Percentiles rank a stretch among this genome's conserved stretches.
Evolutionary conservation across 331 rosid genomes (phyloP).

Genomic region (Quercus phellos): DNA sequence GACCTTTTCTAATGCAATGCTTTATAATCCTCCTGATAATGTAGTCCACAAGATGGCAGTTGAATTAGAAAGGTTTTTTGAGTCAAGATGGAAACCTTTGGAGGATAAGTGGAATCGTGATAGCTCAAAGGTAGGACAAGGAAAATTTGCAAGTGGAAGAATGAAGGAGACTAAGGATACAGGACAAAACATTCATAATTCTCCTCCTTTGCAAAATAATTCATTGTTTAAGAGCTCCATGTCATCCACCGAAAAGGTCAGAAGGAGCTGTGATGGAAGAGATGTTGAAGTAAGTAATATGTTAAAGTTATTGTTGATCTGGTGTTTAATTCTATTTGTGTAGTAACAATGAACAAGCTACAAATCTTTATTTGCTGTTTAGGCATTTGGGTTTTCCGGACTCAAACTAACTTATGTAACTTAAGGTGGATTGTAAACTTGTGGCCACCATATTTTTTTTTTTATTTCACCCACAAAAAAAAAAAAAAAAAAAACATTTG

Average conservation of each 20-base stretch:
- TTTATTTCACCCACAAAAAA: too few species aligned
- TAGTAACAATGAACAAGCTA: conserved; percentile 12
- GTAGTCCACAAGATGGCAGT: conserved; percentile 68
- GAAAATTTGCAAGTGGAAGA: conserved; percentile 24
- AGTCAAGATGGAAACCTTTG: conserved; percentile 51
- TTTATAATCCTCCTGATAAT: conserved; percentile 75
- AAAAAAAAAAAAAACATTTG: too few species aligned
- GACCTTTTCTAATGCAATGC: conserved; percentile 86
- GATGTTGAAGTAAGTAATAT: conserved; percentile 52
- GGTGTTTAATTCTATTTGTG: conserved; percentile 8
- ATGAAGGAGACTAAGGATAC: conserved; percentile 23
- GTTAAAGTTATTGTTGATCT: conserved; percentile 6
- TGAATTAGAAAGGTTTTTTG: conserved; percentile 52
- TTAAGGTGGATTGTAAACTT: not conserved
- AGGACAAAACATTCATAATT: conserved; percentile 9
- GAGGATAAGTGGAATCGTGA: conserved; percentile 44
- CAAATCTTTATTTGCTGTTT: conserved; percentile 1
- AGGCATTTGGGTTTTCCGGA: not conserved
- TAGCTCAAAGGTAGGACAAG: conserved; percentile 32
- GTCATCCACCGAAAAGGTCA: conserved; percentile 31
- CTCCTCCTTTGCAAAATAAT: conserved; percentile 21
- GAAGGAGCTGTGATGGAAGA: conserved; percentile 28
- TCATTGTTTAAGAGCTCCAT: conserved; percentile 33
- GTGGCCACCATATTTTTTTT: too few species aligned
- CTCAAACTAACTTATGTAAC: not conserved